Evolutionary conservation across 306 rosid species (phyloP), one percentile per base, ranked within the genome.

Genomic region (Hippophae tibetana): DNA sequence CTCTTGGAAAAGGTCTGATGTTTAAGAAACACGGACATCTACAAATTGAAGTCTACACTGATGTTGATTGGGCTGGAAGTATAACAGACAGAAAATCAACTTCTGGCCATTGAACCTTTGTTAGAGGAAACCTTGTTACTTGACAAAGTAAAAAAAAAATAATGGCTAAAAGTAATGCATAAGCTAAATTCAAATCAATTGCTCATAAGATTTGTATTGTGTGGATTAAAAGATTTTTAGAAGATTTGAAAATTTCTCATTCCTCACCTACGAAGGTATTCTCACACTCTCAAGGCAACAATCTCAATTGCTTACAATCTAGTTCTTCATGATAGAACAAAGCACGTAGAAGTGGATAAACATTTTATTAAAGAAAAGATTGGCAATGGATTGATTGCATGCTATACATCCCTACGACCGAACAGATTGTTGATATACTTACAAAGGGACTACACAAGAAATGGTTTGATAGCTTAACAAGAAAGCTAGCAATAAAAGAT

Each of bases 271-370:
- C 12, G 2, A 52, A 52, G 3, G 5, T 13, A 52, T 18, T 52
- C 5, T 9, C 18, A 26, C 1, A 0, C 3, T 11, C 3, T 3
- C 26, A 52, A 52, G 23, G 14, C 26, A 52, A 5, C 14, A 11
- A 52, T 52, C 18, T 52, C 56, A 52, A 52, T 52, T 11, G 56
- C 38, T 13, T 23, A 52, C 18, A 52, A 52, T 52, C 56, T 26
- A 11, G 5, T 52, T 11, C 56, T 52, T 13, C 56, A 52, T 52
- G 56, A 52, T 9, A 11, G 1, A 52, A 18, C 18, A 18, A 18
- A 18, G 18, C 18, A 18, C 18, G 18, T 18, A 18, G 18, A 18
- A 18, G 0, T 52, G 5, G 27, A 52, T 13, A 52, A 52, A 5
- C 56, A 52, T 52, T 52, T 52, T 13, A 52, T 52, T 8, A 52